phyloP scores from a whole-genome alignment of 768 basidiomycete genomes.

The Tricholoma flavovirens region DNA sequence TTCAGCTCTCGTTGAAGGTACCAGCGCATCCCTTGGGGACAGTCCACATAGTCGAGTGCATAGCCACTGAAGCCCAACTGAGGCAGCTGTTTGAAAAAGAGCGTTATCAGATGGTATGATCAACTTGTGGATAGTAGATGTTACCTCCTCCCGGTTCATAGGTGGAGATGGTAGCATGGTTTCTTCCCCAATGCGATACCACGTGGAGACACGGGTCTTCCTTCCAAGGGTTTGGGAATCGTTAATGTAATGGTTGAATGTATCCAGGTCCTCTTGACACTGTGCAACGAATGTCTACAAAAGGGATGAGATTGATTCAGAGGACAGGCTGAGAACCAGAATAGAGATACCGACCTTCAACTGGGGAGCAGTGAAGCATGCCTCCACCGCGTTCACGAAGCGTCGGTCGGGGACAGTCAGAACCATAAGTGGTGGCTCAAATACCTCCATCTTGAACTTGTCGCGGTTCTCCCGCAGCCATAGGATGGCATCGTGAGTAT shows the following conservation, averaged over 20 bases:
- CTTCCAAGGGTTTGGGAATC: conserved; percentile 53
- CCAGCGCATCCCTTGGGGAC: conserved; percentile 66
- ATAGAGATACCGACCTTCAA: conserved; percentile 48
- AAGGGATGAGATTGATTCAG: neutral
- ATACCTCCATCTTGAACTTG: conserved; percentile 74
- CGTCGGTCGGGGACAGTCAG: conserved; percentile 58
- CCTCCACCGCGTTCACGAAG: conserved; percentile 69
- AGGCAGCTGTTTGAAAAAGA: conserved; percentile 40
- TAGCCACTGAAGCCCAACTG: conserved; percentile 72
- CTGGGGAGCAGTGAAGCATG: conserved; percentile 52
- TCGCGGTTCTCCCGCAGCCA: conserved; percentile 68
- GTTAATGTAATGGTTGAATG: conserved; percentile 62
- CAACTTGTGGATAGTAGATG: neutral
- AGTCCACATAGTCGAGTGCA: conserved; percentile 75
- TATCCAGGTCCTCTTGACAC: conserved; percentile 73
- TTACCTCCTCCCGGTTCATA: conserved; percentile 54
- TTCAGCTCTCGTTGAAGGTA: conserved; percentile 60
- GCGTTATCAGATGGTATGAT: neutral
- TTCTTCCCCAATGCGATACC: conserved; percentile 50
- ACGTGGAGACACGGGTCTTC: conserved; percentile 54
- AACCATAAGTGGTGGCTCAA: conserved; percentile 77
- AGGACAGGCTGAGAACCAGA: neutral
- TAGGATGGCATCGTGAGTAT: conserved; percentile 56
- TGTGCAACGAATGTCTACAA: conserved; percentile 82
- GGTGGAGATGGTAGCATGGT: conserved; percentile 42